Base-by-base conservation (phyloP, 225 moss, liverwort and hornwort species). In the Polytrichum commune region DNA sequence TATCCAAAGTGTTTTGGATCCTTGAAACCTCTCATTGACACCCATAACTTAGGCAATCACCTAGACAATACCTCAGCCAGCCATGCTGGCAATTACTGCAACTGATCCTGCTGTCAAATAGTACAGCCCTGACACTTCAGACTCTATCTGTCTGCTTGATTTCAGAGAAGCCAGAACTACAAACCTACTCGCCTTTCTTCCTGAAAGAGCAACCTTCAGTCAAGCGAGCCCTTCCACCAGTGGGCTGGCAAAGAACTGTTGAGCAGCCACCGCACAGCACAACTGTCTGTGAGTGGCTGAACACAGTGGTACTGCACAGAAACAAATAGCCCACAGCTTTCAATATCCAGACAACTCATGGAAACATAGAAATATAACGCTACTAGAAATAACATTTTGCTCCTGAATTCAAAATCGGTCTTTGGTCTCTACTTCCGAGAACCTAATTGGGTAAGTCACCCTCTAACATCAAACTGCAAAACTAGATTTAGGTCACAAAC, bases 281-380 rank as follows among this genome's bases (percentile, higher is more conserved):
- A 62, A 88, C 87, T 9, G 90, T 90, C 80, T 90, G 90, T 18
- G 90, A 90, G 67, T 90, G 90, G 77, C 87, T 87, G 77, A 90
- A 90, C 24, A 90, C 90, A 20, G 90, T 90, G 19, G 90, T 90
- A 24, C 90, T 90, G 87, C 77, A 72, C 6, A 60, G 19, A 19
- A 27, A 16, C 5, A 53, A 24, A 0, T 27, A 38, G n/a, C 27
- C 18, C 6, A 7, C 46, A 46, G 46, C 13, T 46, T 46, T 46
- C 13, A 46, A 30, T 35, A 24, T 61, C 16, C 20, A 61, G 46
- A 16, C 46, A 46, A 46, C 46, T 13, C 16, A 13, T 16, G 16
- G 13, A 46, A 38, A 46, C 16, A 46, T 46, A 46, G 9, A 46
- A 13, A 46, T 4, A 46, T 13, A 3, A 3, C 4, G 4, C 46